Evolutionary conservation across 352 stramenopile genomes (phyloP).

Genomic region (Globisporangium echinulatum): DNA sequence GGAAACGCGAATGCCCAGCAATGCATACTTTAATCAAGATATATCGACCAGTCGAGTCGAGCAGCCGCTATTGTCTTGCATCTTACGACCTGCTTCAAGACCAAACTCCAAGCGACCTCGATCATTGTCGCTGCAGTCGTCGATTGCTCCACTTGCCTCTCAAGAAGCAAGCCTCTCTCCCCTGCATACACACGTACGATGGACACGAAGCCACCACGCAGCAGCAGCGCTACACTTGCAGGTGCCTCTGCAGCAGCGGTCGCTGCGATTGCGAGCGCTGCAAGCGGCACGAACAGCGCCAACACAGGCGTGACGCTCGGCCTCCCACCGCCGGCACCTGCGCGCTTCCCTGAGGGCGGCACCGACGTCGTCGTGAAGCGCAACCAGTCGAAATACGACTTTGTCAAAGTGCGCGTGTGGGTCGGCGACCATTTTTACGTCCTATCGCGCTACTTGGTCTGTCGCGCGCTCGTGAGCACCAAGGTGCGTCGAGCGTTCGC

Average conservation of each 20-base stretch:
- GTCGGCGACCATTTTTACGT: conserved; percentile 88
- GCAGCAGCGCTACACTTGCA: neutral
- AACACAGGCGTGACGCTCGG: neutral
- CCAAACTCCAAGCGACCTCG: no score
- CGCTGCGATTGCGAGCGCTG: neutral
- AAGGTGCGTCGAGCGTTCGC: conserved; percentile 33
- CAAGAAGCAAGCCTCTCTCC: no score
- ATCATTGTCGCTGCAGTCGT: no score
- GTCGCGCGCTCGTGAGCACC: conserved; percentile 73
- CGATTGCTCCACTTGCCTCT: no score
- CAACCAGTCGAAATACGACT: conserved; percentile 89
- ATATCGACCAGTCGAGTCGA: no score
- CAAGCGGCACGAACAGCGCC: neutral
- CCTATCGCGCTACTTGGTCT: conserved; percentile 81
- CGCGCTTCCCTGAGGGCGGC: conserved; percentile 11
- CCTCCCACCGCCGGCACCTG: conserved; percentile 6
- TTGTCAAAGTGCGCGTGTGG: conserved; percentile 87
- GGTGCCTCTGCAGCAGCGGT: neutral
- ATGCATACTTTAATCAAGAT: no score
- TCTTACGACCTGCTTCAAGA: no score
- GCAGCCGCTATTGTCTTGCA: no score
- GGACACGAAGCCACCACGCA: neutral
- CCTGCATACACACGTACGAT: neutral
- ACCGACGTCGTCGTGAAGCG: conserved; percentile 56
- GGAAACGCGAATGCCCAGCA: no score